A percentile compares a stretch with the other conserved stretches of the same genome.
phyloP scores from a whole-genome alignment of 164 flowering plant genomes.

The Macadamia tetraphylla region DNA sequence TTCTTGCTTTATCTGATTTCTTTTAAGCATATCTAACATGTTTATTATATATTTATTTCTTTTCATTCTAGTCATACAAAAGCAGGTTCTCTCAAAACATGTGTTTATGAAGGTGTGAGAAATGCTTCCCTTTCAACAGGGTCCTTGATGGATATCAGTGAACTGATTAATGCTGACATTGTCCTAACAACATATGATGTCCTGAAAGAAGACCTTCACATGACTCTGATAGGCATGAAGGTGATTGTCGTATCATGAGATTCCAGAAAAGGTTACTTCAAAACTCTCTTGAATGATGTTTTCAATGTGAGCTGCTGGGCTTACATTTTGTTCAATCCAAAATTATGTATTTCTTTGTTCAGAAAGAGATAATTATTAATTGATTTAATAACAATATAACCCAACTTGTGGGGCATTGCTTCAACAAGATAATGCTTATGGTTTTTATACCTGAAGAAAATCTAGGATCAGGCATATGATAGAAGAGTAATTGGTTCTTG shows the following conservation, averaged over 20 bases:
- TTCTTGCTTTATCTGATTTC: no score
- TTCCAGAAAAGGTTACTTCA: slow-evolving; percentile 69
- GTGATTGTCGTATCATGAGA: slow-evolving; percentile 84
- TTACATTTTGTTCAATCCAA: neutral
- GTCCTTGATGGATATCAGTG: slow-evolving; percentile 39
- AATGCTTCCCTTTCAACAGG: slow-evolving; percentile 43
- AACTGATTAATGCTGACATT: slow-evolving; percentile 73
- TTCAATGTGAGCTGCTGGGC: neutral
- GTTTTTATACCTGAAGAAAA: no score
- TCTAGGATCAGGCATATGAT: no score
- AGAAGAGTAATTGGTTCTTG: no score
- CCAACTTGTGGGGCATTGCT: no score
- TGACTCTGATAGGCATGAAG: slow-evolving; percentile 89
- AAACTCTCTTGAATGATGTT: neutral
- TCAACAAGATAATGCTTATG: no score
- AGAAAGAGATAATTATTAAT: neutral
- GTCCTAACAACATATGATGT: slow-evolving; percentile 94
- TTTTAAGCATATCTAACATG: neutral
- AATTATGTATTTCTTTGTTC: neutral
- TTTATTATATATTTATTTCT: neutral
- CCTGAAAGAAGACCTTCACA: slow-evolving; percentile 90
- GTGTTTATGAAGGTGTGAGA: slow-evolving; percentile 79
- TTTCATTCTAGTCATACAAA: slow-evolving; percentile 59
- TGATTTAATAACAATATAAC: no score
- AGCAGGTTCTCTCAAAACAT: slow-evolving; percentile 63